phyloP scores from a whole-genome alignment of 345 rosid genomes.

The Ricinus communis region DNA sequence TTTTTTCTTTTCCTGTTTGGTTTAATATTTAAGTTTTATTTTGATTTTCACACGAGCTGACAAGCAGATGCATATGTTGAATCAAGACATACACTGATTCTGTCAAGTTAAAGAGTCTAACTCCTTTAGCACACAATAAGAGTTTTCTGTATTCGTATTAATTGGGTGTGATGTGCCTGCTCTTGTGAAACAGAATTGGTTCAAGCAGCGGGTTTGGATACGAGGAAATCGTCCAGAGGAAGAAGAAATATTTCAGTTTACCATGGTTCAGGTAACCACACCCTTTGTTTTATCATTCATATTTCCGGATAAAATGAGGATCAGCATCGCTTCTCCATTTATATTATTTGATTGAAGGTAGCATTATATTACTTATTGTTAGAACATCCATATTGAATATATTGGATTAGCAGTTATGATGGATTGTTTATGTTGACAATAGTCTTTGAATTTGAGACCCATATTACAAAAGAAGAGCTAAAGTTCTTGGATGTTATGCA shows the following conservation, averaged over 20 bases:
- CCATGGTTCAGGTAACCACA: constrained; percentile 72
- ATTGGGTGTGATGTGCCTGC: background rate
- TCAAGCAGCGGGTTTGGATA: constrained; percentile 89
- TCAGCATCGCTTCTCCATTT: background rate
- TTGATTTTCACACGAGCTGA: background rate
- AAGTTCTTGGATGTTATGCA: constrained; percentile 1
- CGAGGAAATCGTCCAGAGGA: constrained; percentile 84
- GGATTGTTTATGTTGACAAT: background rate
- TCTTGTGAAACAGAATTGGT: constrained; percentile 51
- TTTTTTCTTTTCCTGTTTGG: constrained; percentile 9
- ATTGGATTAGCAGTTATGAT: background rate
- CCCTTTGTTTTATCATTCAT: constrained; percentile 7
- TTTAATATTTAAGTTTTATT: too few relatives aligned
- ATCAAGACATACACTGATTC: too few relatives aligned
- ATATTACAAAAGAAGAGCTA: too few relatives aligned
- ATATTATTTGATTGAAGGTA: background rate
- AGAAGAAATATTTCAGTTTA: constrained; percentile 85
- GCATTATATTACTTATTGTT: background rate
- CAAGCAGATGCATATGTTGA: too few relatives aligned
- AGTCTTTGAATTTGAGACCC: background rate
- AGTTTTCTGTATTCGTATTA: background rate
- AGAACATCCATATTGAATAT: background rate
- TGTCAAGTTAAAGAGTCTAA: background rate
- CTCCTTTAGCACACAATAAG: too few relatives aligned
- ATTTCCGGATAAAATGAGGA: background rate